Evolutionary conservation across 345 rosid genomes (phyloP).

Genomic region (Lepidium sativum): DNA sequence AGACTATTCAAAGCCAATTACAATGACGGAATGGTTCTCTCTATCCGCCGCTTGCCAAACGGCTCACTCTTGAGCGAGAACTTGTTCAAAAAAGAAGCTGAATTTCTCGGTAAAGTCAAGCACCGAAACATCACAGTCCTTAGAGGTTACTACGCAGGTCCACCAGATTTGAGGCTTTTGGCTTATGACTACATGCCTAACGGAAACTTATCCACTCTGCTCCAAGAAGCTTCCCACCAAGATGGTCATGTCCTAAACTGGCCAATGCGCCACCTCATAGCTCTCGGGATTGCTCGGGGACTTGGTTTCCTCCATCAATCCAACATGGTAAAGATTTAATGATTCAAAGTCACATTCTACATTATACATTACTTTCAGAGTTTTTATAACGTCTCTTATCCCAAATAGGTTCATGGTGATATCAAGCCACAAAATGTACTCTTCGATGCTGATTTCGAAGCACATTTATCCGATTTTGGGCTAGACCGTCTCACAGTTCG

Average conservation of each 20-base stretch:
- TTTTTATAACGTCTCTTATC: neutral
- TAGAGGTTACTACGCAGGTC: constrained; percentile 83
- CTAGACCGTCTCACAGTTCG: constrained; percentile 48
- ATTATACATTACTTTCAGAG: neutral
- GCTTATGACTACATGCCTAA: constrained; percentile 96
- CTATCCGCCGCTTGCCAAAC: constrained; percentile 61
- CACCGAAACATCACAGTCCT: constrained; percentile 82
- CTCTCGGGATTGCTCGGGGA: constrained; percentile 89
- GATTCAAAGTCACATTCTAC: neutral
- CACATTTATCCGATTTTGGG: constrained; percentile 86
- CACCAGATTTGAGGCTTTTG: constrained; percentile 71
- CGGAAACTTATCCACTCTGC: constrained; percentile 83
- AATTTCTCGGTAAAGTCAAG: constrained; percentile 68
- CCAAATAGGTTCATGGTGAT: constrained; percentile 59
- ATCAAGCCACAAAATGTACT: constrained; percentile 87
- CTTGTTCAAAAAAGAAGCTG: constrained; percentile 79
- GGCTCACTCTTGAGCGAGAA: constrained; percentile 54
- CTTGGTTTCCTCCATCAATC: constrained; percentile 66
- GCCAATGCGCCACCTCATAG: constrained; percentile 99
- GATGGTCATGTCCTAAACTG: constrained; percentile 97
- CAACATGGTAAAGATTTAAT: constrained; percentile 31
- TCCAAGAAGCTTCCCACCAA: constrained; percentile 95
- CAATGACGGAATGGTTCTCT: constrained; percentile 85
- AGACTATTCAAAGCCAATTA: constrained; percentile 86
- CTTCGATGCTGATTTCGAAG: constrained; percentile 93